Evolutionary conservation across 2,329 filamentous ascomycete genomes (phyloP).

Genomic region (Diaporthe destruens): DNA sequence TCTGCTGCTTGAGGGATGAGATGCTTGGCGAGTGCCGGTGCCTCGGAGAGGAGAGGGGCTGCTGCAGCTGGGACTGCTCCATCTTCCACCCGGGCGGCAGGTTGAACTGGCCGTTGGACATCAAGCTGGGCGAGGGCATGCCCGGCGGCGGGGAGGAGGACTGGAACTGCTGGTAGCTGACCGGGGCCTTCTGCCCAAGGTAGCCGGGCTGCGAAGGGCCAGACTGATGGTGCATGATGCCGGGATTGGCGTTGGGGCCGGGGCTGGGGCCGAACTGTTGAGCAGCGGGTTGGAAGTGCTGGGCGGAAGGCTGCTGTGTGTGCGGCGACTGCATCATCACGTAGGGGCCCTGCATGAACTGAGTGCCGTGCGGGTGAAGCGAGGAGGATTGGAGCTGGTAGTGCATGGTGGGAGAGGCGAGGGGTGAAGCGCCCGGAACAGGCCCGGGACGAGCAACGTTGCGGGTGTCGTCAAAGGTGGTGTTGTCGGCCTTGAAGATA

Average conservation of each 20-base stretch:
- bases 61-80: constrained; percentile 66
- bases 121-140: constrained; percentile 42
- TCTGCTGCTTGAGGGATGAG: constrained; percentile 46
- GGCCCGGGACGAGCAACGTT: constrained; percentile 17
- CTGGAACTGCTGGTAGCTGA: constrained; percentile 40
- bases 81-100: constrained; percentile 64
- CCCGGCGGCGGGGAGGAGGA: constrained; percentile 44
- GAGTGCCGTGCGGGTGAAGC: constrained; percentile 28
- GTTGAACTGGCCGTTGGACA: constrained; percentile 52
- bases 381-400: constrained; percentile 33
- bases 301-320: constrained; percentile 16
- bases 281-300: constrained; percentile 23
- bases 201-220: constrained; percentile 26
- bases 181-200: constrained; percentile 30
- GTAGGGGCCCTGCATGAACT: constrained; percentile 38
- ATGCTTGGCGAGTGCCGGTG: constrained; percentile 51
- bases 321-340: constrained; percentile 35
- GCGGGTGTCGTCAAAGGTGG: background rate
- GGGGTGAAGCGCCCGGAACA: constrained; percentile 17
- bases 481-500: background rate
- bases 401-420: constrained; percentile 31
- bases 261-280: constrained; percentile 31
- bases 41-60: constrained; percentile 60
- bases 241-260: constrained; percentile 24
- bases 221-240: constrained; percentile 36